Conservation (phyloP, 2,329 filamentous ascomycete genomes). For the Zopfia rhizophila region DNA sequence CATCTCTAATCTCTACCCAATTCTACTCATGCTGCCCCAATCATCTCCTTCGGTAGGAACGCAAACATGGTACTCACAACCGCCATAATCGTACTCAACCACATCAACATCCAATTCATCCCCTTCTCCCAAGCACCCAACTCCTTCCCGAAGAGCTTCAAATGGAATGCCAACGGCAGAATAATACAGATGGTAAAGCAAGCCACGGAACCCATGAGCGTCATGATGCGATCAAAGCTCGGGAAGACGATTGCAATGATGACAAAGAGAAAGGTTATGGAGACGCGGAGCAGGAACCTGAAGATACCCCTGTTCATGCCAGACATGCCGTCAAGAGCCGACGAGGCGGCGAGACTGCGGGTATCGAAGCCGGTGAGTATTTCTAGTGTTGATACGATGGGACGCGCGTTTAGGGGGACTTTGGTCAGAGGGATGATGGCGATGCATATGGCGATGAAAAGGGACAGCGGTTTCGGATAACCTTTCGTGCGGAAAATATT, state of each 20-base stretch:
- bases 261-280: constrained; percentile 77
- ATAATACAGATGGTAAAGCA: constrained; percentile 97
- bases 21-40: constrained; percentile 59
- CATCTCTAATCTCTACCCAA: not conserved
- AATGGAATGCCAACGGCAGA: constrained; percentile 86
- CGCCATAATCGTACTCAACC: constrained; percentile 75
- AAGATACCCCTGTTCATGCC: constrained; percentile 67
- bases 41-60: constrained; percentile 81
- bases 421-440: constrained; percentile 95
- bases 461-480: constrained; percentile 78
- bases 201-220: constrained; percentile 85
- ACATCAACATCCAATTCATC: constrained; percentile 75
- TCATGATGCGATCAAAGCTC: constrained; percentile 89
- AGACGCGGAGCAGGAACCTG: constrained; percentile 71
- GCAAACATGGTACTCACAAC: constrained; percentile 85
- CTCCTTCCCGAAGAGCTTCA: constrained; percentile 85
- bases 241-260: constrained; percentile 78
- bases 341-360: constrained; percentile 62
- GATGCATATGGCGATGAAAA: constrained; percentile 86
- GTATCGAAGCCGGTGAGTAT: constrained; percentile 78
- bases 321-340: constrained; percentile 63
- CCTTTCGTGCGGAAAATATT: constrained; percentile 81
- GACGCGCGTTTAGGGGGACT: constrained; percentile 88
- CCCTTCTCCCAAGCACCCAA: constrained; percentile 71
- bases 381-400: constrained; percentile 87